Conservation (phyloP, 2,329 filamentous ascomycete genomes). For the Akanthomyces muscarius region DNA sequence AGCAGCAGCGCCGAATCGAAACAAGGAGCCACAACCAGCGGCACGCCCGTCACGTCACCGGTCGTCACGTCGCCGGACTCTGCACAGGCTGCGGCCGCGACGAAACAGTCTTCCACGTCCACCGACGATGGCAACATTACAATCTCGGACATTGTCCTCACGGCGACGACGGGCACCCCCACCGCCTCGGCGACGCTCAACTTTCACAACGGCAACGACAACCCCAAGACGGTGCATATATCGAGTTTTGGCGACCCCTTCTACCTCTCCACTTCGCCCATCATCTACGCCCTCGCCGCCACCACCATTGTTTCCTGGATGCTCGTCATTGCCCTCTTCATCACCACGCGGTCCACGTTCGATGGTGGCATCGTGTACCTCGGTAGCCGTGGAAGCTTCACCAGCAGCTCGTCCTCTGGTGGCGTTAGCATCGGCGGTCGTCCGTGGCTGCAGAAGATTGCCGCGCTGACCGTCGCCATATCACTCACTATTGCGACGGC, state of each 20-base stretch:
- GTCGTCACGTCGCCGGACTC: background rate
- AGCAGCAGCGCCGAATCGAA: background rate
- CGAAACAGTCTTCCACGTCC: slow-evolving; percentile 33
- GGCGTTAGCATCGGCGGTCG: slow-evolving; percentile 84
- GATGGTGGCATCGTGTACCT: slow-evolving; percentile 80
- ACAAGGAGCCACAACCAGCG: background rate
- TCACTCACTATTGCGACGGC: slow-evolving; percentile 91
- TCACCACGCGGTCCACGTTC: slow-evolving; percentile 91
- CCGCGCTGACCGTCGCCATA: slow-evolving; percentile 68
- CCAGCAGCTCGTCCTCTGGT: slow-evolving; percentile 71
- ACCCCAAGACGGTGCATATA: slow-evolving; percentile 32
- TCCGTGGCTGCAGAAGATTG: slow-evolving; percentile 88
- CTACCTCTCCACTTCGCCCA: slow-evolving; percentile 88
- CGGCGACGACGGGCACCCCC: slow-evolving; percentile 5
- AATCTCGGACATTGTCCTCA: slow-evolving; percentile 6
- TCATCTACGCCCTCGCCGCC: slow-evolving; percentile 87
- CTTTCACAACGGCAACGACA: slow-evolving; percentile 26
- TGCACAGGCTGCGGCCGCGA: slow-evolving; percentile 29
- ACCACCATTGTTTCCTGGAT: slow-evolving; percentile 90
- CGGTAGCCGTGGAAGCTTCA: slow-evolving; percentile 79
- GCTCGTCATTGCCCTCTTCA: slow-evolving; percentile 87
- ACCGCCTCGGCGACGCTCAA: slow-evolving; percentile 23
- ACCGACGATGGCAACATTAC: slow-evolving; percentile 33
- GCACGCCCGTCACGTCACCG: background rate
- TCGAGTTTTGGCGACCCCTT: slow-evolving; percentile 80